Base-by-base conservation (phyloP, 345 rosid species). In the Linum tenue region DNA sequence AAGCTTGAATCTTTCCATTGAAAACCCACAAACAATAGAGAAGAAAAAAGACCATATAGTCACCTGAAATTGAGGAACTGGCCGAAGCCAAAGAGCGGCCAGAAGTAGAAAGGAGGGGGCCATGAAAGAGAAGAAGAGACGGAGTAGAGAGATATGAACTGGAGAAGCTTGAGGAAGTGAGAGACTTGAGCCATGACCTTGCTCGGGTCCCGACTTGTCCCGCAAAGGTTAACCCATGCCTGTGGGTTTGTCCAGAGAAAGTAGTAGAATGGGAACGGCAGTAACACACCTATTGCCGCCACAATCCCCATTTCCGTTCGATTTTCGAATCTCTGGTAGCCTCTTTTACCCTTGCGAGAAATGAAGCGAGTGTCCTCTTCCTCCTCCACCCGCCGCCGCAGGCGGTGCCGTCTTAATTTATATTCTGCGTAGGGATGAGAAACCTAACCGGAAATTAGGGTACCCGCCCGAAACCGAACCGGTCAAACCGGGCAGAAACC, bases 51-150 rank as follows among this genome's bases (percentile, higher is more conserved):
- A n/a, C n/a, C 0, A 60, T 4, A 4, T 38, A 59, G 69, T 9
- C 31, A 86, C 97, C 98, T 85, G 88, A 90, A 80, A 81, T 90
- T 92, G 76, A 92, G 97, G 77, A 88, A 88, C 82, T 90, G 98
- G 53, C 96, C 98, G 62, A 86, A 85, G 73, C 70, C 75, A 60
- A 90, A 80, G 69, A 88, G 89, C 16, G 98, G 94, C 89, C 95
- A 90, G 84, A 84, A 90, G 84, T 82, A 86, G 68, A 90, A 70
- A 16, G 90, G 89, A 12, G 98, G 90, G 37, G 96, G 97, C 96
- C 85, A 90, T 0, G 86, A 83, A 68, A 81, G 66, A 62, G 96
- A 70, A 5, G 88, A 83, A 5, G 88, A 83, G 69, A 89, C 95
- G 42, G 90, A 83, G 69, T 70, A 83, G 64, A 92, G 83, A 72